A percentile compares a stretch with the other conserved stretches of the same genome.
These are phyloP conservation scores for Biancaea sappan DNA, from an alignment of 306 rosid species.

Conservation along the genomic window DNA sequence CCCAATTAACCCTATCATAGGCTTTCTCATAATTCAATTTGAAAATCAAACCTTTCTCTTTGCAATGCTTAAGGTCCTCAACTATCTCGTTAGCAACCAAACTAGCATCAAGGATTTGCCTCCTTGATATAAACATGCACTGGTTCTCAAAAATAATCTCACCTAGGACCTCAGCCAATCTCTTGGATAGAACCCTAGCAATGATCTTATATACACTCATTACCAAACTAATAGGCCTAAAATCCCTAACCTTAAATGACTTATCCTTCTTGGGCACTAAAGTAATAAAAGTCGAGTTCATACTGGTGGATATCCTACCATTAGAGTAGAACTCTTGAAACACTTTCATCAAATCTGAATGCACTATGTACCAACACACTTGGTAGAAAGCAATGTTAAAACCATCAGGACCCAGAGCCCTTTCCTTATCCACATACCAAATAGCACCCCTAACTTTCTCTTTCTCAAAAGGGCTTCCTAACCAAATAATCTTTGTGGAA, in stretches of 20 bases:
- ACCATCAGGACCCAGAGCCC: neutral
- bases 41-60: neutral
- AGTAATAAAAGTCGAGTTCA: neutral
- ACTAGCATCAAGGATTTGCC: neutral
- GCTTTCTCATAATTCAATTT: neutral
- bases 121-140: neutral
- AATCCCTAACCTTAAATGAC: neutral
- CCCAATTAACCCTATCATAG: neutral
- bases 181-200: neutral
- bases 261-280: neutral
- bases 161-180: neutral
- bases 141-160: too few relatives aligned
- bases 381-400: neutral
- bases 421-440: neutral
- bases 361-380: neutral
- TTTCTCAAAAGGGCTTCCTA: neutral
- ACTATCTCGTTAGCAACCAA: neutral
- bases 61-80: neutral
- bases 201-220: neutral
- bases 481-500: neutral
- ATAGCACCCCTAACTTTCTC: neutral
- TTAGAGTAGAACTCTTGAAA: neutral
- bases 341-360: neutral
- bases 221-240: neutral
- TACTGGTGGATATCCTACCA: neutral